phyloP scores from a whole-genome alignment of 768 basidiomycete species.

The Pholiota molesta region DNA sequence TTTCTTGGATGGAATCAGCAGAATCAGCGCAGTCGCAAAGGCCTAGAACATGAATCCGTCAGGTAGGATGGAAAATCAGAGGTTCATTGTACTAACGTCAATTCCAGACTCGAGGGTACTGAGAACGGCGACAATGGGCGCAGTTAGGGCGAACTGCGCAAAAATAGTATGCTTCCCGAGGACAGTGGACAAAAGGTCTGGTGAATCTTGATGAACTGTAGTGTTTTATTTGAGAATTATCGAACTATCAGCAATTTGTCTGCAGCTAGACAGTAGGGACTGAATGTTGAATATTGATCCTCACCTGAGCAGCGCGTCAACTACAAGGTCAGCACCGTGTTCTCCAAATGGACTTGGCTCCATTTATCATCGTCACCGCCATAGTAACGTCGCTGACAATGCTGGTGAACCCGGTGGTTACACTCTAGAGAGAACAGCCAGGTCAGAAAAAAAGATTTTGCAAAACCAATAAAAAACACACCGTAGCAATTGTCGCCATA shows the following conservation, averaged over 20 bases:
- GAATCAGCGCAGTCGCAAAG: constrained; percentile 1
- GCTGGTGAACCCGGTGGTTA: not conserved
- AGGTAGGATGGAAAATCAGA: not conserved
- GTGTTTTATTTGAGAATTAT: not conserved
- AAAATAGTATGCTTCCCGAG: constrained; percentile 18
- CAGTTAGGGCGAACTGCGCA: constrained; percentile 14
- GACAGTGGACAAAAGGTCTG: constrained; percentile 14
- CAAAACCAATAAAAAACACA: not conserved
- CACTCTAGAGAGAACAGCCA: not conserved
- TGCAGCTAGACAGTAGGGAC: too few species aligned
- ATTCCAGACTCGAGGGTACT: constrained; percentile 9
- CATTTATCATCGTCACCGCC: not conserved
- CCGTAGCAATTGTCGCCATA: not conserved
- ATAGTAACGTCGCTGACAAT: not conserved
- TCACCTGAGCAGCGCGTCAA: not conserved
- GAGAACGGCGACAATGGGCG: constrained; percentile 9
- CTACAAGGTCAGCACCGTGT: not conserved
- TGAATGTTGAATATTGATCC: not conserved
- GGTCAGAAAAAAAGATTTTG: not conserved
- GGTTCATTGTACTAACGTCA: constrained; percentile 5
- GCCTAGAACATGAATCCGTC: not conserved
- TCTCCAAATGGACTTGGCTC: not conserved
- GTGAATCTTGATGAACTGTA: constrained; percentile 14
- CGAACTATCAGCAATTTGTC: too few species aligned
- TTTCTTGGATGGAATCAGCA: constrained; percentile 3